Percentiles rank a stretch among this genome's conserved stretches.
Evolutionary conservation across 306 rosid genomes (phyloP).

Genomic region (Casuarina glauca): DNA sequence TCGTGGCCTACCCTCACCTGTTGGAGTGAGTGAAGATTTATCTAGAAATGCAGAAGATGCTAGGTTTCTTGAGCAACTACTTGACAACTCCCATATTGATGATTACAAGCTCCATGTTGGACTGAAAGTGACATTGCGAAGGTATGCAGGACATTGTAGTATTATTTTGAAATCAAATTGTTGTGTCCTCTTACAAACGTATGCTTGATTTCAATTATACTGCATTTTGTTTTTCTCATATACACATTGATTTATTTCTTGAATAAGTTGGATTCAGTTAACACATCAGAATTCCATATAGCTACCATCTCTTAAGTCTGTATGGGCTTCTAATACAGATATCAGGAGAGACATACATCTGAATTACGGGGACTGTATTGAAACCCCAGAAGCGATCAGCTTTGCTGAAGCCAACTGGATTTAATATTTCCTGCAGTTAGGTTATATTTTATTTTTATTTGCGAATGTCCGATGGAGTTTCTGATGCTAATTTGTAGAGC

Average conservation of each 20-base stretch:
- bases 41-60: slow-evolving; percentile 75
- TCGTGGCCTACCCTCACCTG: slow-evolving; percentile 90
- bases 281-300: not conserved
- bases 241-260: not conserved
- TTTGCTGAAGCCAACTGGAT: not conserved
- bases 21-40: slow-evolving; percentile 62
- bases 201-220: not conserved
- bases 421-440: not conserved
- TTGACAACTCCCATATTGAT: slow-evolving; percentile 93
- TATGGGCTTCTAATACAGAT: not conserved
- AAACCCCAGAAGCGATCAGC: not conserved
- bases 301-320: not conserved
- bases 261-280: not conserved
- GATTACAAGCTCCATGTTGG: slow-evolving; percentile 79
- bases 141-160: slow-evolving; percentile 44
- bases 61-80: slow-evolving; percentile 88
- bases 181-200: not conserved
- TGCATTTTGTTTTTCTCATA: not conserved
- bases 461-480: not conserved
- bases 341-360: not conserved
- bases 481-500: not conserved
- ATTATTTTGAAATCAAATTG: not conserved
- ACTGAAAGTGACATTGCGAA: slow-evolving; percentile 79
- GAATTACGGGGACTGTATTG: not conserved
- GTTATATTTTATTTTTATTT: not conserved